Conservation (phyloP, 345 rosid species). For the Cochlearia excelsa region DNA sequence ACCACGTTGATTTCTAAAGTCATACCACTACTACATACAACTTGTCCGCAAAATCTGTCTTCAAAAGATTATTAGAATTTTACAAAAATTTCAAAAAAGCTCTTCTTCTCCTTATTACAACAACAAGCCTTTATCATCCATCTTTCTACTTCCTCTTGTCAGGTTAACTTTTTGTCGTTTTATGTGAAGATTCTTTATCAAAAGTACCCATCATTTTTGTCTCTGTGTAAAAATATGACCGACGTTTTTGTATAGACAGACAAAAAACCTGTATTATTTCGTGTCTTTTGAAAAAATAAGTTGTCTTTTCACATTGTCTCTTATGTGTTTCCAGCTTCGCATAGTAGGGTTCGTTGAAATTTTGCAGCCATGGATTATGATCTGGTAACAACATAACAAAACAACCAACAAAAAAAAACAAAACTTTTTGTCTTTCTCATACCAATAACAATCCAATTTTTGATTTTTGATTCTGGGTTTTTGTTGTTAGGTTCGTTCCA, state of each 20-base stretch:
- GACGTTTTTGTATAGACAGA: not conserved
- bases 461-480: constrained; percentile 28
- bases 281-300: too few relatives aligned
- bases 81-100: constrained; percentile 8
- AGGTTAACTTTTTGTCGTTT: constrained; percentile 23
- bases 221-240: not conserved
- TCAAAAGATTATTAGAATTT: constrained; percentile 27
- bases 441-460: constrained; percentile 14
- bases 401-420: not conserved
- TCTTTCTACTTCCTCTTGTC: constrained; percentile 11
- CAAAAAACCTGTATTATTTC: too few relatives aligned
- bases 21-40: not conserved
- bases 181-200: constrained; percentile 22
- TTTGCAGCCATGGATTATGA: constrained; percentile 36
- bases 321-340: constrained; percentile 34
- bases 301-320: constrained; percentile 19
- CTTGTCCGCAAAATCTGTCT: constrained; percentile 34
- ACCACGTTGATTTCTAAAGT: constrained; percentile 31
- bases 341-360: constrained; percentile 22
- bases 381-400: constrained; percentile 17
- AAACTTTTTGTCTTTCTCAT: not conserved
- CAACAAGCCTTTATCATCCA: constrained; percentile 10
- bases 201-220: constrained; percentile 4
- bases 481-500: constrained; percentile 35
- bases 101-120: constrained; percentile 5